Conservation (phyloP, 495 filamentous ascomycete genomes). For the Aspergillus egyptiacus region DNA sequence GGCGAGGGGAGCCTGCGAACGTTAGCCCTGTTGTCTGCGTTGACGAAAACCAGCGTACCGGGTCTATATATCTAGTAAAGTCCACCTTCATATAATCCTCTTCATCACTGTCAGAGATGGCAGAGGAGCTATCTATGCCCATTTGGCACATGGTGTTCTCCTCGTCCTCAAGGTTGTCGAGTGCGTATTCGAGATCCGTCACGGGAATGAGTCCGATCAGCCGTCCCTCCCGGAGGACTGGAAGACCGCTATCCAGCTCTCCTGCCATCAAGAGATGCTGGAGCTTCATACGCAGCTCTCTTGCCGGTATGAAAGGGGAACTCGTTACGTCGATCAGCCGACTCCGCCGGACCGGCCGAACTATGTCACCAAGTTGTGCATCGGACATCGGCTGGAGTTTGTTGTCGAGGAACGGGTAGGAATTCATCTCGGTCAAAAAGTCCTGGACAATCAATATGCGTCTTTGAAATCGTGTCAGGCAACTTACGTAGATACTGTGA, state of each 20-base stretch:
- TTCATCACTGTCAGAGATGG: constrained; percentile 47
- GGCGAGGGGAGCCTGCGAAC: constrained; percentile 65
- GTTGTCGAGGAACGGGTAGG: constrained; percentile 92
- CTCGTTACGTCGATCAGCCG: constrained; percentile 82
- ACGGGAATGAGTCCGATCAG: constrained; percentile 88
- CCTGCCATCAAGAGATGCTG: constrained; percentile 76
- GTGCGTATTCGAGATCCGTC: constrained; percentile 87
- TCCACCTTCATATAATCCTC: constrained; percentile 49
- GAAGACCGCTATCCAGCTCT: constrained; percentile 87
- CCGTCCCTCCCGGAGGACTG: constrained; percentile 72
- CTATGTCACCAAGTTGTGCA: constrained; percentile 77
- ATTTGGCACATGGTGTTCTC: constrained; percentile 72
- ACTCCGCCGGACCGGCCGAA: constrained; percentile 62
- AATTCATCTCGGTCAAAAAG: constrained; percentile 91
- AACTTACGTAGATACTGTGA: constrained; percentile 79
- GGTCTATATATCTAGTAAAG: constrained; percentile 89
- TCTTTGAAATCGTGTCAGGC: constrained; percentile 25
- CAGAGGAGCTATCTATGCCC: constrained; percentile 54
- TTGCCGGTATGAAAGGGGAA: constrained; percentile 70
- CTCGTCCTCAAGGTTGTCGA: constrained; percentile 76
- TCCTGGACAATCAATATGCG: constrained; percentile 48
- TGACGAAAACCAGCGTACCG: constrained; percentile 36
- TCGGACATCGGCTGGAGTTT: constrained; percentile 88
- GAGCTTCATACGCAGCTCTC: constrained; percentile 69
- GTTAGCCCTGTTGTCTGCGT: constrained; percentile 7